phyloP scores from a whole-genome alignment of 2,329 filamentous ascomycete genomes.

The Scedosporium minutisporum region DNA sequence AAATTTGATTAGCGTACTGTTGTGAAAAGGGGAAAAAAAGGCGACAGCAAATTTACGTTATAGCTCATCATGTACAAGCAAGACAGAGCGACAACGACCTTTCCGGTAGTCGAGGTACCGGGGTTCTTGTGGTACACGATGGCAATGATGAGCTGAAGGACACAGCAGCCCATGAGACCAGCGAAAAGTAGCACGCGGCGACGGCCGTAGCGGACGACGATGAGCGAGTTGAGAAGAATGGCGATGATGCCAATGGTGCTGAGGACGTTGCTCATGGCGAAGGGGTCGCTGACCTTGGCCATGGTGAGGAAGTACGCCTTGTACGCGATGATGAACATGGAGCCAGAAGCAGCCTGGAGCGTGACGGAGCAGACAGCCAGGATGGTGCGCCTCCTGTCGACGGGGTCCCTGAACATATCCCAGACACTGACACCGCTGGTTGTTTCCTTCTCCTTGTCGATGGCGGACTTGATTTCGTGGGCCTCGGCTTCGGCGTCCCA shows the following conservation, averaged over 20 bases:
- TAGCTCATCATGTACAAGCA: conserved; percentile 38
- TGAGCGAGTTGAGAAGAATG: conserved; percentile 36
- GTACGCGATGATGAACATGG: conserved; percentile 36
- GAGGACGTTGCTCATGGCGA: conserved; percentile 41
- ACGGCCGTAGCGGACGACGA: conserved; percentile 37
- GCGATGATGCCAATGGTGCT: conserved; percentile 36
- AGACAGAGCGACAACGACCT: conserved; percentile 36
- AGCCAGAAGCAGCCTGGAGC: conserved; percentile 34
- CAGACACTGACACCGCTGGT: conserved; percentile 24
- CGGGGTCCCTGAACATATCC: conserved; percentile 34
- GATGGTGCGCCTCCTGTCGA: conserved; percentile 32
- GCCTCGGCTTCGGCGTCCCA: conserved; percentile 23
- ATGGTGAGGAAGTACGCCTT: conserved; percentile 46
- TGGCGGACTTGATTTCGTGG: conserved; percentile 27
- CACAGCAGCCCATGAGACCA: conserved; percentile 35
- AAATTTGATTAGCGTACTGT: background rate
- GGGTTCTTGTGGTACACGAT: conserved; percentile 32
- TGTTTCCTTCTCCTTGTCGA: conserved; percentile 24
- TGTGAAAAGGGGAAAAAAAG: background rate
- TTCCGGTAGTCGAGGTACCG: conserved; percentile 20
- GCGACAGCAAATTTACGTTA: conserved; percentile 26
- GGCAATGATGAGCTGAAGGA: conserved; percentile 42
- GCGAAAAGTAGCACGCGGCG: conserved; percentile 37
- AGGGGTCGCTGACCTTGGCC: conserved; percentile 37
- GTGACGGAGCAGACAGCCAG: conserved; percentile 30